phyloP scores from a whole-genome alignment of 1,284 basidiomycete genomes.

The Rugosomyces carneus region DNA sequence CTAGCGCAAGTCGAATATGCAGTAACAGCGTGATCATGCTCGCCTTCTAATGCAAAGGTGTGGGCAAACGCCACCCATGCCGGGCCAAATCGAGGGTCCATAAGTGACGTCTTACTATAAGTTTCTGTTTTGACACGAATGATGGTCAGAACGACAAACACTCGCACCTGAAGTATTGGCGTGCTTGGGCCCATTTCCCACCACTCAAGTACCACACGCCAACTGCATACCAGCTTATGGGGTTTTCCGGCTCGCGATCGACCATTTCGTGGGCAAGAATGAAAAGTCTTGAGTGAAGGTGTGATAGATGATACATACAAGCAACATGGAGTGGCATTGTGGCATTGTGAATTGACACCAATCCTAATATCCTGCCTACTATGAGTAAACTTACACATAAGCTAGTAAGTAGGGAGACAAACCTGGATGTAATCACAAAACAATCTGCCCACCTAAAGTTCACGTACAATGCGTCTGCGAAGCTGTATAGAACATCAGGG shows the following conservation, averaged over 20 bases:
- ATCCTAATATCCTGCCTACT: conserved; percentile 63
- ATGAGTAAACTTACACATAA: not conserved
- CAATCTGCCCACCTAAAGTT: conserved; percentile 94
- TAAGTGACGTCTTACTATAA: conserved; percentile 86
- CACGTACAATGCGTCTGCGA: conserved; percentile 87
- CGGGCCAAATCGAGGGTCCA: conserved; percentile 94
- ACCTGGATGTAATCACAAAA: conserved; percentile 83
- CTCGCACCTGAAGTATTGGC: conserved; percentile 85
- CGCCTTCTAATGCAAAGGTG: conserved; percentile 94
- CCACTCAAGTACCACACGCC: conserved; percentile 94
- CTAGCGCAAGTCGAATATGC: conserved; percentile 95
- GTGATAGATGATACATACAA: conserved; percentile 93
- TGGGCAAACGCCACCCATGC: conserved; percentile 98
- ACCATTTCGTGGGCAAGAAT: conserved; percentile 95
- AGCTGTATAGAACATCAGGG: conserved; percentile 86
- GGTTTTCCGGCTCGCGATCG: conserved; percentile 86
- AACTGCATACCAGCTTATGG: conserved; percentile 97
- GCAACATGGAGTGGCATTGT: conserved; percentile 93
- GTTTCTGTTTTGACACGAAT: not conserved
- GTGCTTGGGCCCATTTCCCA: conserved; percentile 81
- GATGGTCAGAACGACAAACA: not conserved
- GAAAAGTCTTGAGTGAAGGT: conserved; percentile 89
- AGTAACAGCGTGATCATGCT: conserved; percentile 97
- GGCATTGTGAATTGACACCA: conserved; percentile 76
- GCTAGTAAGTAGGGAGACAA: conserved; percentile 12